Conservation (phyloP, 495 filamentous ascomycete genomes). For the Podospora anserina region DNA sequence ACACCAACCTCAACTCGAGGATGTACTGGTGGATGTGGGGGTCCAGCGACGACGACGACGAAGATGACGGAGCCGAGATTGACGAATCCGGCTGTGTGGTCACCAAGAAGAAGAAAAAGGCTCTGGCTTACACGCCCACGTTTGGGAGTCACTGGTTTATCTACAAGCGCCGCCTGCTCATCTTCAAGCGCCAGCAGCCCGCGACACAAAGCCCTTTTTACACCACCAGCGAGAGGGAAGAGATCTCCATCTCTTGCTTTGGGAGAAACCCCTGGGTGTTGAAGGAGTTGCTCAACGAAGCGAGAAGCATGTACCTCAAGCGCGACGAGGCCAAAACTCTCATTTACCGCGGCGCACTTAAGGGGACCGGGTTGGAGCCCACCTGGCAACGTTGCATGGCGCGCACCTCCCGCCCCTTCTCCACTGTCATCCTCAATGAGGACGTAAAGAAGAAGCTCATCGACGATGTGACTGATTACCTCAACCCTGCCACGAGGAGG, state of each 20-base stretch:
- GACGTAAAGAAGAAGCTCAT: constrained; percentile 71
- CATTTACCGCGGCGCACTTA: constrained; percentile 58
- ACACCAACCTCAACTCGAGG: constrained; percentile 48
- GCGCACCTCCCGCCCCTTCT: constrained; percentile 69
- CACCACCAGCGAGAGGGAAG: constrained; percentile 48
- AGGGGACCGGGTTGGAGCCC: constrained; percentile 32
- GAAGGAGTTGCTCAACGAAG: constrained; percentile 64
- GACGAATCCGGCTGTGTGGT: constrained; percentile 24
- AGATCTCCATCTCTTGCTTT: constrained; percentile 61
- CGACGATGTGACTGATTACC: constrained; percentile 82
- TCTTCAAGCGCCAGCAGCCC: constrained; percentile 50
- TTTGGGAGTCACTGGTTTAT: constrained; percentile 65
- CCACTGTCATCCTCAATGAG: constrained; percentile 80
- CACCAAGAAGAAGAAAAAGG: constrained; percentile 52
- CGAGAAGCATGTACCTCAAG: constrained; percentile 54
- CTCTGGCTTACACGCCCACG: constrained; percentile 60
- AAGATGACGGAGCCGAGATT: constrained; percentile 47
- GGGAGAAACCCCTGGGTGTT: constrained; percentile 64
- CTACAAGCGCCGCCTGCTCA: constrained; percentile 54
- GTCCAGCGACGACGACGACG: constrained; percentile 43
- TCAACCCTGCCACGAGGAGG: constrained; percentile 67
- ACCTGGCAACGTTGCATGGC: constrained; percentile 55
- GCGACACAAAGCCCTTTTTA: constrained; percentile 29
- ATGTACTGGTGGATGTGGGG: constrained; percentile 45
- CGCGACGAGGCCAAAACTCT: constrained; percentile 61